A percentile compares a stretch with the other conserved stretches of the same genome.
phyloP scores from a whole-genome alignment of 805 yeast genomes.

The Ogataea paradorogensis region DNA sequence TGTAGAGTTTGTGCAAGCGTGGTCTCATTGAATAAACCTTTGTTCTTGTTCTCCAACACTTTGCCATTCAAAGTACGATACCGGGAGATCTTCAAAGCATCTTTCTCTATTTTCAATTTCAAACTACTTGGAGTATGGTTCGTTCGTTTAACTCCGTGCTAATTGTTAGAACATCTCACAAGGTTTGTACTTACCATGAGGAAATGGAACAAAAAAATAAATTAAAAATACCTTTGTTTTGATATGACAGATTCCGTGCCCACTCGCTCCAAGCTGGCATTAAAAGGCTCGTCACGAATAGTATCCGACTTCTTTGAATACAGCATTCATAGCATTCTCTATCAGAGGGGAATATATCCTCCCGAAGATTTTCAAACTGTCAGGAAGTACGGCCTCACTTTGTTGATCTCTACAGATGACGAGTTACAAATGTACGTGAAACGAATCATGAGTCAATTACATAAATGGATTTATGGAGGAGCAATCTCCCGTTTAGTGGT shows the following conservation, averaged over 20 bases:
- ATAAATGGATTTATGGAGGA: slow-evolving; percentile 70
- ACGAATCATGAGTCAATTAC: slow-evolving; percentile 65
- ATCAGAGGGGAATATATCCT: slow-evolving; percentile 88
- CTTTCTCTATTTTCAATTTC: slow-evolving; percentile 50
- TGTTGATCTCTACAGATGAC: slow-evolving; percentile 70
- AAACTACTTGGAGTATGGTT: slow-evolving; percentile 55
- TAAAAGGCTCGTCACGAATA: slow-evolving; percentile 74
- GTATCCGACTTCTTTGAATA: slow-evolving; percentile 85
- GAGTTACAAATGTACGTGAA: slow-evolving; percentile 71
- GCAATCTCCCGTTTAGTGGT: slow-evolving; percentile 66
- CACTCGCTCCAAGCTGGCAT: slow-evolving; percentile 49
- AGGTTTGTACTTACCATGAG: slow-evolving; percentile 2
- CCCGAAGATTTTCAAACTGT: slow-evolving; percentile 78
- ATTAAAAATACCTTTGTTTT: slow-evolving; percentile 1
- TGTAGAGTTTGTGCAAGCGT: slow-evolving; percentile 53
- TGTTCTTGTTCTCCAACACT: slow-evolving; percentile 39
- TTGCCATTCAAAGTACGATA: slow-evolving; percentile 47
- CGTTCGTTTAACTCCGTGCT: slow-evolving; percentile 72
- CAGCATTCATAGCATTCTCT: slow-evolving; percentile 75
- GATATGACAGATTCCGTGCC: slow-evolving; percentile 25
- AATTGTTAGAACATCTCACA: background rate
- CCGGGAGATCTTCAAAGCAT: slow-evolving; percentile 54
- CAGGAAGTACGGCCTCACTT: slow-evolving; percentile 72
- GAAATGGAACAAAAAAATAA: slow-evolving; percentile 1
- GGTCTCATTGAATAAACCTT: slow-evolving; percentile 31